phyloP scores from a whole-genome alignment of 129 eudicot species.

The Calendula officinalis region DNA sequence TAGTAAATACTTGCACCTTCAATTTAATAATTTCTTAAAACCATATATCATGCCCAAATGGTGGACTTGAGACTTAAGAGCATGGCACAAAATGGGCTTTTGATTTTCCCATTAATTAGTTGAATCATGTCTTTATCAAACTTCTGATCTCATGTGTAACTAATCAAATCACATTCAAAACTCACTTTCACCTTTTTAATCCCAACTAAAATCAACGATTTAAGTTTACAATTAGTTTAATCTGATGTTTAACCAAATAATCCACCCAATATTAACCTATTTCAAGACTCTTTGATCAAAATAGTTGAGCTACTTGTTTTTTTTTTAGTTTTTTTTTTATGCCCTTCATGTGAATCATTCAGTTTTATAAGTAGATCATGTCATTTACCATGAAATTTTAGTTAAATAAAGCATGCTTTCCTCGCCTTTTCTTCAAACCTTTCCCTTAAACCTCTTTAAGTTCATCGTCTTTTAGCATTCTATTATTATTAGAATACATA shows the following conservation, averaged over 20 bases:
- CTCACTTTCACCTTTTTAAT: slow-evolving; percentile 33
- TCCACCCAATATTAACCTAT: slow-evolving; percentile 64
- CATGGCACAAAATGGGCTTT: slow-evolving; percentile 36
- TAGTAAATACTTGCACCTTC: background rate
- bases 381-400: slow-evolving; percentile 51
- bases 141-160: slow-evolving; percentile 43
- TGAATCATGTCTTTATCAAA: slow-evolving; percentile 43
- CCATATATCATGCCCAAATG: slow-evolving; percentile 34
- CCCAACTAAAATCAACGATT: slow-evolving; percentile 32
- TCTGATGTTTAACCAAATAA: slow-evolving; percentile 52
- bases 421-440: slow-evolving; percentile 44
- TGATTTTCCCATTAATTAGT: slow-evolving; percentile 35
- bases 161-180: slow-evolving; percentile 31
- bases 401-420: slow-evolving; percentile 56
- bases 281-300: slow-evolving; percentile 35
- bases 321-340: background rate
- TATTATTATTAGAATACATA: slow-evolving; percentile 16
- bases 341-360: slow-evolving; percentile 9
- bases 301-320: slow-evolving; percentile 28
- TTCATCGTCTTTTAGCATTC: slow-evolving; percentile 28
- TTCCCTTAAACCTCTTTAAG: slow-evolving; percentile 30
- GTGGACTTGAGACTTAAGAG: slow-evolving; percentile 22
- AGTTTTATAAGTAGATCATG: slow-evolving; percentile 22
- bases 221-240: slow-evolving; percentile 19
- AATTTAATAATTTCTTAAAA: background rate